A percentile compares a stretch with the other conserved stretches of the same genome.
These are phyloP conservation scores for Calocera viscosa DNA, from an alignment of 768 basidiomycete genomes.

Conservation along the genomic window DNA sequence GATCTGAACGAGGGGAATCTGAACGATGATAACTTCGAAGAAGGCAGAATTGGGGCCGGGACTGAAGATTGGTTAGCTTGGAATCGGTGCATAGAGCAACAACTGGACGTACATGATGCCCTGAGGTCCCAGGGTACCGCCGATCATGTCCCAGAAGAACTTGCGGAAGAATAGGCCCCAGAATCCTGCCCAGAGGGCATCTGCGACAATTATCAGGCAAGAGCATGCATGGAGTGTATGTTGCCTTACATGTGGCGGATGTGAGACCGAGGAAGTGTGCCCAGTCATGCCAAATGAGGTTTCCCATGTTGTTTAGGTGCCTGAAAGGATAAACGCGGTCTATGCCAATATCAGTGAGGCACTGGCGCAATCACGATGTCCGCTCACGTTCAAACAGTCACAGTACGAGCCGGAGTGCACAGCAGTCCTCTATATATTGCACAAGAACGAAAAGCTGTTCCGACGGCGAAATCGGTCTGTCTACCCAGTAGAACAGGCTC, in stretches of 20 bases:
- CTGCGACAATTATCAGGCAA: constrained; percentile 29
- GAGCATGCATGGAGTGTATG: background rate
- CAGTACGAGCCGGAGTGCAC: background rate
- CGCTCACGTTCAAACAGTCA: background rate
- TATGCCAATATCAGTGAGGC: background rate
- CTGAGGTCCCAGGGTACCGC: constrained; percentile 42
- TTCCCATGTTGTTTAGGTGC: constrained; percentile 19
- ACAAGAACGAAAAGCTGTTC: background rate
- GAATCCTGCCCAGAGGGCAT: constrained; percentile 68
- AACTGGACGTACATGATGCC: constrained; percentile 20
- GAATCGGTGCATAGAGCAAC: background rate
- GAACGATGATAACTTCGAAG: constrained; percentile 67
- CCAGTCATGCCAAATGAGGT: constrained; percentile 21
- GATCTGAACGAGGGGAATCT: constrained; percentile 60
- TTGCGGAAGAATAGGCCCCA: constrained; percentile 78
- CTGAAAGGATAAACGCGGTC: background rate
- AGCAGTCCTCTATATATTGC: background rate
- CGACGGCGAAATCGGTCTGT: background rate
- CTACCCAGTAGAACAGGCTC: constrained; percentile 2
- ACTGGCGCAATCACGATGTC: background rate
- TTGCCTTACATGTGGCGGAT: constrained; percentile 21
- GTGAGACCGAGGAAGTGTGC: constrained; percentile 23
- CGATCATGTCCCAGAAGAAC: constrained; percentile 95
- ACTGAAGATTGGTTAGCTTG: constrained; percentile 35
- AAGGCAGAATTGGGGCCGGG: constrained; percentile 46